These are phyloP conservation scores for Phytophthora fragariaefolia DNA, from an alignment of 352 stramenopile genomes.

Conservation along the genomic window DNA sequence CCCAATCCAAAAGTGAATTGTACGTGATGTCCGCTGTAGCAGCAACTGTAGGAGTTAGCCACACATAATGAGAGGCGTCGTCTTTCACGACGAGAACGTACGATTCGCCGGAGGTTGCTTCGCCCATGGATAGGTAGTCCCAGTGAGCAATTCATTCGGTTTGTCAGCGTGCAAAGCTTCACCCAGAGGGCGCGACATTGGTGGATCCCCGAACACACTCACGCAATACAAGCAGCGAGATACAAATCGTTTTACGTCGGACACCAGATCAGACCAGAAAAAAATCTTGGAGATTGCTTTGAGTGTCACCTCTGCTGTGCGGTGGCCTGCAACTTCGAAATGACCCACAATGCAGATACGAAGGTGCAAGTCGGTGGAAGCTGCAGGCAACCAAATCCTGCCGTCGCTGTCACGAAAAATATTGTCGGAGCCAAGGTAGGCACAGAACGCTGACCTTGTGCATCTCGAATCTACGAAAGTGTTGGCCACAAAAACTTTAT, in stretches of 20 bases:
- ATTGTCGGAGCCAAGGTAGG: background rate
- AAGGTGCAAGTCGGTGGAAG: slow-evolving; percentile 23
- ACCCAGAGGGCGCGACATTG: background rate
- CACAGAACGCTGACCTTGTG: background rate
- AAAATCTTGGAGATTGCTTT: background rate
- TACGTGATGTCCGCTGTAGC: background rate
- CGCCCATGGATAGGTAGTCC: background rate
- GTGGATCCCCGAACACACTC: background rate
- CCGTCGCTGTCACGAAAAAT: background rate
- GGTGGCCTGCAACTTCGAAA: slow-evolving; percentile 27
- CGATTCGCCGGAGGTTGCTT: background rate
- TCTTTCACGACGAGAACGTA: background rate
- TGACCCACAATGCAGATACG: slow-evolving; percentile 32
- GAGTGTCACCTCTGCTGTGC: slow-evolving; percentile 17
- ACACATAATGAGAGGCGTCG: background rate
- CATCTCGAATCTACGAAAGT: background rate
- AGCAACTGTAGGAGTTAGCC: background rate
- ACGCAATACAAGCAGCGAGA: background rate
- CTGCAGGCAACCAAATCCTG: slow-evolving; percentile 3
- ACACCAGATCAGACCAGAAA: background rate
- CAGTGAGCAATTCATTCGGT: background rate
- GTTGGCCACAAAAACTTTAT: background rate
- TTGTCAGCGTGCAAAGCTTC: background rate
- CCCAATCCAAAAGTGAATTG: background rate
- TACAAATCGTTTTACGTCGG: background rate